phyloP scores from a whole-genome alignment of 176 grass and related monocot species.

The Raddia distichophylla region DNA sequence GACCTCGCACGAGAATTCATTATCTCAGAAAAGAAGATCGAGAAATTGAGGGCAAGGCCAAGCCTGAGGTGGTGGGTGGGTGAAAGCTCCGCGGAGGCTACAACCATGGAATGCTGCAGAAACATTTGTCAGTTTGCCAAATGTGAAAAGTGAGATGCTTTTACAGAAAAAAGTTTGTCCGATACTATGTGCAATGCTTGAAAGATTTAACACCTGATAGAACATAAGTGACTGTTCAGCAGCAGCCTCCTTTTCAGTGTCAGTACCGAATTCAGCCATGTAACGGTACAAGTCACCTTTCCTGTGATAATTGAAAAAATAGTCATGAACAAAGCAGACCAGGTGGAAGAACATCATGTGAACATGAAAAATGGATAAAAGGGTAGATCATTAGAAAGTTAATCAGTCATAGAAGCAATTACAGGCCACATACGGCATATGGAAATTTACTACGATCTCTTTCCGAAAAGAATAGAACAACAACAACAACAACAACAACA shows the following conservation, averaged over 20 bases:
- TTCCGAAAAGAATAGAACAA: no score
- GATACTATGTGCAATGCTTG: neutral
- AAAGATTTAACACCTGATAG: conserved; percentile 70
- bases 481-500: no score
- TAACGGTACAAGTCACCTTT: conserved; percentile 95
- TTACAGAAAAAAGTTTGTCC: conserved; percentile 16
- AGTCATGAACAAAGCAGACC: conserved; percentile 18
- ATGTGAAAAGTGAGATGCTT: conserved; percentile 15
- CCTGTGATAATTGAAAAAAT: conserved; percentile 40
- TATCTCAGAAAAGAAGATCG: conserved; percentile 90
- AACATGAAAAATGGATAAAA: neutral
- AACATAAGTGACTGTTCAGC: conserved; percentile 79
- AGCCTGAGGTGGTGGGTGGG: conserved; percentile 66
- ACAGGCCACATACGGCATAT: no score
- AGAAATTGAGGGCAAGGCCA: conserved; percentile 84
- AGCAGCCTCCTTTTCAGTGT: conserved; percentile 71
- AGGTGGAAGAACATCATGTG: neutral
- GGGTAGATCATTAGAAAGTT: neutral
- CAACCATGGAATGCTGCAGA: conserved; percentile 67
- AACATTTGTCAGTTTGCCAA: conserved; percentile 35
- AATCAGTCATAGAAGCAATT: neutral
- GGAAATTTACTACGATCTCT: no score
- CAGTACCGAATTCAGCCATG: conserved; percentile 83
- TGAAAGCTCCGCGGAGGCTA: conserved; percentile 60
- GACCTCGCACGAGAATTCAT: conserved; percentile 70